Evolutionary conservation across 768 basidiomycete genomes (phyloP), one percentile per base, ranked within the genome.

Genomic region (Russula griseocarnosa): DNA sequence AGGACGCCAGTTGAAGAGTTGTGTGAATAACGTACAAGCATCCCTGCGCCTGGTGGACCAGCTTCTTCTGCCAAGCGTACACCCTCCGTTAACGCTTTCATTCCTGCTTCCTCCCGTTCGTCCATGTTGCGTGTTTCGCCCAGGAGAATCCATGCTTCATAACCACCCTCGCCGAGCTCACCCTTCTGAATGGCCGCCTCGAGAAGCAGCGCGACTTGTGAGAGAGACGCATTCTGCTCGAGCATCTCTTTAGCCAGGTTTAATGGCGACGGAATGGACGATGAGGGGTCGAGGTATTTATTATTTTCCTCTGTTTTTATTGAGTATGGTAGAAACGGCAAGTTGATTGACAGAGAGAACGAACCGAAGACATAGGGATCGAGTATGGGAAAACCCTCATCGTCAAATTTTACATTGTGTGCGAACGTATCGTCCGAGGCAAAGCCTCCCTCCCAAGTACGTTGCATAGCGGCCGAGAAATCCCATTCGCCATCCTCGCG

Each of bases 41-140:
- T 90, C 58, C 91, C 91, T 46, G 78, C 80, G 22, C 88, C 88
- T 6, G 79, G 71, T n/a, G 81, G 82, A 32, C 86, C 86, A 20
- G 79, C 82, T 38, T 79, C 79, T 69, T 90, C 86, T 5, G 87
- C 89, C 58, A 77, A 76, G 67, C 77, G 80, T 7, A 90, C 86
- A 50, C 92, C 89, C 73, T 92, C 84, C 55, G 79, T 78, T 38
- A 94, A 77, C 3, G 93, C 93, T 34, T 83, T 82, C 82, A 95
- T 87, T 14, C 87, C 92, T 20, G 83, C 80, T 38, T 91, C 87
- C 73, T 93, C 92, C 11, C 88, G 84, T 71, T 94, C 92, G 67
- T 94, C 92, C 92, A 94, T 88, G 69, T 86, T 87, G 62, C 94
- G 82, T 0, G 89, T 89, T 74, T 95, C 90, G 11, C 96, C 96